A percentile compares a stretch with the other conserved stretches of the same genome.
These are phyloP conservation scores for Ascoidea rubescens DNA, from an alignment of 805 yeast species.

Conservation along the genomic window DNA sequence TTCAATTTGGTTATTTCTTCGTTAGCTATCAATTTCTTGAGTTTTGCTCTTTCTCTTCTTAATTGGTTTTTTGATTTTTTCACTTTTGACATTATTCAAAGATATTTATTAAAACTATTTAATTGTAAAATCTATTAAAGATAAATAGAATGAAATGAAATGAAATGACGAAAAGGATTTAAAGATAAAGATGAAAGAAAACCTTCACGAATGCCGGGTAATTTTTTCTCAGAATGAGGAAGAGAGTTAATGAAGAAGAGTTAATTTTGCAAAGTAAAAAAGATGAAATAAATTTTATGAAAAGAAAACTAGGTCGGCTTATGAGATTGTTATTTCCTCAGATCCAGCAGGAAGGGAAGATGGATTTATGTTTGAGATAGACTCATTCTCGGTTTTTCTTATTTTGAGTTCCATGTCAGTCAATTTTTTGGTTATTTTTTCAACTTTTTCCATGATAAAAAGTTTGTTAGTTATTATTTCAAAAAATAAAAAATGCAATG, in stretches of 20 bases:
- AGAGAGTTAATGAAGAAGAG: too few relatives aligned
- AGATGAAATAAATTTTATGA: too few relatives aligned
- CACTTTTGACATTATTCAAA: slow-evolving; percentile 1
- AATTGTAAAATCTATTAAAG: neutral
- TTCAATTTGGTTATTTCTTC: neutral
- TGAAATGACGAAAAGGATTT: too few relatives aligned
- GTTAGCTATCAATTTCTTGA: neutral
- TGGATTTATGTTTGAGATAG: neutral
- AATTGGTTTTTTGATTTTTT: slow-evolving; percentile 39
- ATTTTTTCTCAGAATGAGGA: too few relatives aligned
- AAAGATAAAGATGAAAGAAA: too few relatives aligned
- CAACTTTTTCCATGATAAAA: slow-evolving; percentile 9
- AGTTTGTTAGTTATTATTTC: slow-evolving; percentile 4
- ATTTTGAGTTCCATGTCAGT: slow-evolving; percentile 13
- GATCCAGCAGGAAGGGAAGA: neutral
- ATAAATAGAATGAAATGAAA: neutral
- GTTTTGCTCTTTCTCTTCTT: slow-evolving; percentile 29
- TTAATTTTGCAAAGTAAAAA: too few relatives aligned
- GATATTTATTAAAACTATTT: slow-evolving; percentile 2
- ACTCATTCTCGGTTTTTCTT: neutral
- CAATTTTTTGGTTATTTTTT: slow-evolving; percentile 13
- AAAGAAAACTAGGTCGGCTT: neutral
- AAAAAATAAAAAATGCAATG: too few relatives aligned
- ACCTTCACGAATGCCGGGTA: too few relatives aligned
- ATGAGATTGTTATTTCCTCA: neutral